phyloP scores from a whole-genome alignment of 2,329 filamentous ascomycete species.

The Xylariales sp. region DNA sequence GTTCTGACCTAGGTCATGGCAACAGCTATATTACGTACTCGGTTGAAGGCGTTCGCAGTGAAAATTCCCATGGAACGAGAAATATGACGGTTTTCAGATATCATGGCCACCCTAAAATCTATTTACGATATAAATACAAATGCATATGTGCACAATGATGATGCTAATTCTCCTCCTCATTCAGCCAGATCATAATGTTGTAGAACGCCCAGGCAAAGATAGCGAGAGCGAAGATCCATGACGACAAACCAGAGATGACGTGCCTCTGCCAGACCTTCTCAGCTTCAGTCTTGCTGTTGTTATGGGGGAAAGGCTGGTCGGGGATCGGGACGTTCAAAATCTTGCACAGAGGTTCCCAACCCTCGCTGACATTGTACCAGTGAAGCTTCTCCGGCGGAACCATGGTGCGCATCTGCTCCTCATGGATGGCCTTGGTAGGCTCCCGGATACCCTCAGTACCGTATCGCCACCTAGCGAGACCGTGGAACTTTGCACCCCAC shows the following conservation, averaged over 20 bases:
- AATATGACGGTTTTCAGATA: conserved; percentile 5
- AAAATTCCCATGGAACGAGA: not conserved
- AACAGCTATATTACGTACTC: no score
- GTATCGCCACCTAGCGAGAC: conserved; percentile 16
- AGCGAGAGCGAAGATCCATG: conserved; percentile 23
- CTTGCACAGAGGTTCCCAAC: conserved; percentile 7
- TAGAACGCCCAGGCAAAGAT: conserved; percentile 14
- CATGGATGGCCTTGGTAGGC: conserved; percentile 22
- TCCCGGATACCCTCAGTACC: conserved; percentile 23
- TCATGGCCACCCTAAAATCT: conserved; percentile 1
- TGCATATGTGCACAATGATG: no score
- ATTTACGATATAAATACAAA: conserved; percentile 1
- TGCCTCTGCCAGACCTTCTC: conserved; percentile 20
- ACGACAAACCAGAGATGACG: conserved; percentile 18
- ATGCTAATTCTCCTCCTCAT: no score
- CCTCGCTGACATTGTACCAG: conserved; percentile 26
- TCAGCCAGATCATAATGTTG: conserved; percentile 1
- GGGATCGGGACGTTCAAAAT: conserved; percentile 10
- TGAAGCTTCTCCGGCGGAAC: conserved; percentile 29
- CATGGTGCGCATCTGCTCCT: conserved; percentile 24
- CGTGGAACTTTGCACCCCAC: conserved; percentile 18
- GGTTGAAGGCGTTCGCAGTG: not conserved
- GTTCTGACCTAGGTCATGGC: no score
- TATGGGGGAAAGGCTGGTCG: conserved; percentile 28
- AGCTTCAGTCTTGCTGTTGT: conserved; percentile 25